phyloP scores from a whole-genome alignment of 2,329 filamentous ascomycete species.

The Bipolaris gigantea region DNA sequence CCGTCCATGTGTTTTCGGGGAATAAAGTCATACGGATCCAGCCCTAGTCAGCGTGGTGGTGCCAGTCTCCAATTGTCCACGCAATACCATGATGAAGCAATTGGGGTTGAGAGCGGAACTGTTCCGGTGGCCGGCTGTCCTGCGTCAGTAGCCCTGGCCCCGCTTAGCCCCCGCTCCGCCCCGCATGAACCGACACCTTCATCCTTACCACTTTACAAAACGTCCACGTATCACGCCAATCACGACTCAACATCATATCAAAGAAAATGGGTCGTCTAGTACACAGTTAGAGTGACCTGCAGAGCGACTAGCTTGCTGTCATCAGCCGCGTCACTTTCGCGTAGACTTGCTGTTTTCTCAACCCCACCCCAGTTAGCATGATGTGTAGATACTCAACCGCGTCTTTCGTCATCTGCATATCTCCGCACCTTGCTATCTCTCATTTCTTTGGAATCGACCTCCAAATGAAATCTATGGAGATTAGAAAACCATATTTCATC shows the following conservation, averaged over 20 bases:
- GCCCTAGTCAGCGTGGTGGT: background rate
- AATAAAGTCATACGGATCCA: no score
- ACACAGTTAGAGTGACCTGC: background rate
- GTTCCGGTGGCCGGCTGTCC: background rate
- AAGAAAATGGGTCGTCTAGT: background rate
- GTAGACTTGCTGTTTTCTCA: slow-evolving; percentile 1
- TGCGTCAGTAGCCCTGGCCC: background rate
- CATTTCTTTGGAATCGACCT: background rate
- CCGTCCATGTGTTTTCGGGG: no score
- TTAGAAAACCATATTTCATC: background rate
- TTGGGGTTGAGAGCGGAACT: slow-evolving; percentile 9
- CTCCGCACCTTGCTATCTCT: background rate
- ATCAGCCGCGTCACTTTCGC: background rate
- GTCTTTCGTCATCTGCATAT: background rate
- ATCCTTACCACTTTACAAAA: no score
- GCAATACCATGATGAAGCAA: slow-evolving; percentile 5
- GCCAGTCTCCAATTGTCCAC: background rate
- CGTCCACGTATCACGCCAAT: background rate
- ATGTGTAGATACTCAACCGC: background rate
- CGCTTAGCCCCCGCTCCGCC: slow-evolving; percentile 2
- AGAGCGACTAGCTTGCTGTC: background rate
- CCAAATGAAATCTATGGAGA: background rate
- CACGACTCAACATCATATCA: background rate
- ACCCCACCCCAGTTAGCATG: background rate
- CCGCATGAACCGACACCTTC: background rate